Evolutionary conservation across 2,329 filamentous ascomycete species (phyloP).

Genomic region (Aspergillus ruber): DNA sequence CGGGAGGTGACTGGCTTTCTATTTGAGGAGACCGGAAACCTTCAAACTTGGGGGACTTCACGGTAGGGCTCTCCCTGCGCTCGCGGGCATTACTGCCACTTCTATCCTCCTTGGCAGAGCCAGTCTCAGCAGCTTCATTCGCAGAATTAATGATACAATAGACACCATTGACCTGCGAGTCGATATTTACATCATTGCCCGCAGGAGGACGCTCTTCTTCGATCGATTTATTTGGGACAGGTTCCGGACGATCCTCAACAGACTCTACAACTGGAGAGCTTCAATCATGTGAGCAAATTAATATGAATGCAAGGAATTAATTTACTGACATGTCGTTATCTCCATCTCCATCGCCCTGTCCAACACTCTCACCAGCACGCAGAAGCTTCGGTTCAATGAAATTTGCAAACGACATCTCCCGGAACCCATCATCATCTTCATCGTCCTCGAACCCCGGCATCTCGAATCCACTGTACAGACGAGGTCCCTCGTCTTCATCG

Average conservation of each 20-base stretch:
- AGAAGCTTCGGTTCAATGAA: constrained; percentile 64
- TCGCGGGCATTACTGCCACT: background rate
- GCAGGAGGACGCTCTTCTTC: background rate
- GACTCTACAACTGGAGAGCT: constrained; percentile 23
- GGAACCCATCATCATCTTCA: constrained; percentile 52
- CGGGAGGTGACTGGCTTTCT: no score
- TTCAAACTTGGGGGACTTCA: constrained; percentile 14
- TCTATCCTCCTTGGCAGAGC: background rate
- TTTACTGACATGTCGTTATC: constrained; percentile 33
- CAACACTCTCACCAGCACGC: constrained; percentile 33
- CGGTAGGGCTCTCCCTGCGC: constrained; percentile 4
- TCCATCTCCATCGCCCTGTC: constrained; percentile 1
- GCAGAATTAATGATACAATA: background rate
- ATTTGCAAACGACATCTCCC: constrained; percentile 55
- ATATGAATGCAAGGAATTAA: constrained; percentile 19
- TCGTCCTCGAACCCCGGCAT: constrained; percentile 59
- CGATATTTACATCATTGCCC: background rate
- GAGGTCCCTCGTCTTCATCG: constrained; percentile 56
- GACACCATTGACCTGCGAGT: background rate
- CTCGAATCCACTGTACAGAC: constrained; percentile 73
- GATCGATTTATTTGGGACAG: background rate
- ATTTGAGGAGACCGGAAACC: constrained; percentile 10
- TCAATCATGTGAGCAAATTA: constrained; percentile 23
- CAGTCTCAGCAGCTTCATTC: background rate
- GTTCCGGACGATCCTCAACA: constrained; percentile 13